Percentiles rank a stretch among this genome's conserved stretches.
Evolutionary conservation across 163 green algal species (phyloP).

Genomic region (Chlamydomonas reinhardtii): DNA sequence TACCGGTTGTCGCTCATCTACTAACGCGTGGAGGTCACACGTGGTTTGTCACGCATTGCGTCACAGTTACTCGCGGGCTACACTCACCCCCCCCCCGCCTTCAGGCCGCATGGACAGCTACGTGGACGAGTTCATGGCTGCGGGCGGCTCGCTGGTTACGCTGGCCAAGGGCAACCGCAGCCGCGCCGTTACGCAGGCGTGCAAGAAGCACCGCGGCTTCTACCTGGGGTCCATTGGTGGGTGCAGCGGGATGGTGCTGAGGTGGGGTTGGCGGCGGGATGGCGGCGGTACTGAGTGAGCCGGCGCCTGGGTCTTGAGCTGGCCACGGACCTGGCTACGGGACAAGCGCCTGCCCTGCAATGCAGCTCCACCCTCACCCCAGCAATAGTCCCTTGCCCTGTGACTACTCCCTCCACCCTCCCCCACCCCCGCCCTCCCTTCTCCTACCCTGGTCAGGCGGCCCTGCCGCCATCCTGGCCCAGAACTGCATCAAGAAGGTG

Average conservation of each 20-base stretch:
- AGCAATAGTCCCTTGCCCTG: too few species aligned
- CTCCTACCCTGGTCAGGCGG: slow-evolving; percentile 36
- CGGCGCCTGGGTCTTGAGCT: too few species aligned
- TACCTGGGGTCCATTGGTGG: slow-evolving; percentile 65
- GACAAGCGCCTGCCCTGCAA: too few species aligned
- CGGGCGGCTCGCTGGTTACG: slow-evolving; percentile 60
- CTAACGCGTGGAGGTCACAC: too few species aligned
- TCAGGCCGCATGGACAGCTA: slow-evolving; percentile 70
- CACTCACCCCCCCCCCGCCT: too few species aligned
- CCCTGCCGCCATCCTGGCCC: slow-evolving; percentile 62
- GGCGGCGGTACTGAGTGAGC: too few species aligned
- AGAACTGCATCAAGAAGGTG: slow-evolving; percentile 69
- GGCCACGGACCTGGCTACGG: too few species aligned
- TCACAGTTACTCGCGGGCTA: too few species aligned
- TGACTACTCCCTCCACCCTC: neutral
- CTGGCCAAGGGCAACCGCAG: slow-evolving; percentile 67
- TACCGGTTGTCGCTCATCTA: too few species aligned
- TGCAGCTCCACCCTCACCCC: too few species aligned
- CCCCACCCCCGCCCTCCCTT: neutral
- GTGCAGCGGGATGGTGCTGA: neutral
- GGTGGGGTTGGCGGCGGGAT: neutral
- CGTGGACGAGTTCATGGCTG: slow-evolving; percentile 56
- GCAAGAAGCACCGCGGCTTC: slow-evolving; percentile 70
- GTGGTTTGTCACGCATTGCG: too few species aligned
- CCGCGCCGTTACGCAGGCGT: slow-evolving; percentile 59